Evolutionary conservation across 2,329 filamentous ascomycete species (phyloP), one percentile per base, ranked within the genome.

Genomic region (Colletotrichum cordylinicola): DNA sequence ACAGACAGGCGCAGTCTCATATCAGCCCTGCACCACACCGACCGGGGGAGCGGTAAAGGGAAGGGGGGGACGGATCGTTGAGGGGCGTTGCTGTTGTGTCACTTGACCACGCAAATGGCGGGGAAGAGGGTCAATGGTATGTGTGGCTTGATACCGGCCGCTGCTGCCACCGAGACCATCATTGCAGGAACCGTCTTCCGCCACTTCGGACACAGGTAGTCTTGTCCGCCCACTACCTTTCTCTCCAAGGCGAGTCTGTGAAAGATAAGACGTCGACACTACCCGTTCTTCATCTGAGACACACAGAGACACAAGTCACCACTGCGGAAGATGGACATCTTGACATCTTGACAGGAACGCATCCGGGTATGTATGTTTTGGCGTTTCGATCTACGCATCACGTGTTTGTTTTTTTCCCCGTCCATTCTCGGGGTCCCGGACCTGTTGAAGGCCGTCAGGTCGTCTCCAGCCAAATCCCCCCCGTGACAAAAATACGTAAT

Each of bases 361-460:
- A 12, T 13, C 27, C 56, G 12, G 56, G 27, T 31, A 60, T 31
- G 56, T 31, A 33, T 31, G 16, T 31, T 21, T 60, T 60, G 56
- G 56, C 8, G n/a, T 13, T 60, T 60, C 7, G 27, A 31, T 60
- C 27, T 60, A 18, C 56, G 16, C 1, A 31, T n/a, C 18, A 60
- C 12, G 9, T 60, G 16, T 31, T n/a, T 29, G 56, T 62, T 9
- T 24, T 64, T 64, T 58, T 12, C 7, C 43, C 24, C n/a, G 24
- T 58, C 27, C 55, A 31, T 58, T 13, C 43, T 52, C 27, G 61
- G 33, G 15, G 24, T 55, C 55, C 48, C n/a, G 21, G 67, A 66
- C 74, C 76, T 77, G 76, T 77, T 74, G 70, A 77, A 77, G 76
- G 76, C 74, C 61, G 29, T 29, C 43, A 48, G 16, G 39, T 43